phyloP scores from a whole-genome alignment of 148 eudicot species.

The Fagopyrum homotropicum region DNA sequence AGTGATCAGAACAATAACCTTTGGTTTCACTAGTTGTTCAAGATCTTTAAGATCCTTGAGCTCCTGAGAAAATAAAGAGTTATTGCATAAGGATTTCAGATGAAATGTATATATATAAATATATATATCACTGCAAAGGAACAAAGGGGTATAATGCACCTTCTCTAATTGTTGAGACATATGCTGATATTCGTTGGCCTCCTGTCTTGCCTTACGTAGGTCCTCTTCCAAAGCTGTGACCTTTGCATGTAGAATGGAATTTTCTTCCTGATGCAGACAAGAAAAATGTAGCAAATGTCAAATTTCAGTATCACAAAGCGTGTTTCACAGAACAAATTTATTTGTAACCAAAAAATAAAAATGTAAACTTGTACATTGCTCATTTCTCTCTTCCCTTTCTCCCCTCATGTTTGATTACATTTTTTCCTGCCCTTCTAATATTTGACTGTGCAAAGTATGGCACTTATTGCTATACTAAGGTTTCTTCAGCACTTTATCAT shows the following conservation, averaged over 20 bases:
- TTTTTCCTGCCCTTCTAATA: constrained; percentile 2
- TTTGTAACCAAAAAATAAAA: neutral
- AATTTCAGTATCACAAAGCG: neutral
- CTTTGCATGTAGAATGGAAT: constrained; percentile 51
- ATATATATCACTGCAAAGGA: constrained; percentile 13
- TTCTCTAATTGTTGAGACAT: constrained; percentile 50
- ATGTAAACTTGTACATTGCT: neutral
- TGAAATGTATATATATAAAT: constrained; percentile 11
- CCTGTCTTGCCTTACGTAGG: constrained; percentile 53
- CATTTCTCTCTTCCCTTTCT: neutral
- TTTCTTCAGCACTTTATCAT: neutral
- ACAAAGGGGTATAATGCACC: constrained; percentile 30
- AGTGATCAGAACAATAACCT: constrained; percentile 33
- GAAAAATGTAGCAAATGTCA: constrained; percentile 2
- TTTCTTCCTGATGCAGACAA: constrained; percentile 41
- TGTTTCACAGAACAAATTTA: neutral
- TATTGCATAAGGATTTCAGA: constrained; percentile 15
- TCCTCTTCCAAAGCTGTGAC: constrained; percentile 66
- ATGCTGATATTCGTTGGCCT: constrained; percentile 46
- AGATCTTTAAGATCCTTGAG: constrained; percentile 71
- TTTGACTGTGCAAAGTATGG: neutral
- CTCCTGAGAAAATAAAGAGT: constrained; percentile 47
- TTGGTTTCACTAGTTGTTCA: constrained; percentile 83
- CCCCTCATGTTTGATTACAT: constrained; percentile 5
- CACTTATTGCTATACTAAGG: neutral